Base-by-base conservation (phyloP, 1,284 basidiomycete genomes). In the Rhodotorula sp. region DNA sequence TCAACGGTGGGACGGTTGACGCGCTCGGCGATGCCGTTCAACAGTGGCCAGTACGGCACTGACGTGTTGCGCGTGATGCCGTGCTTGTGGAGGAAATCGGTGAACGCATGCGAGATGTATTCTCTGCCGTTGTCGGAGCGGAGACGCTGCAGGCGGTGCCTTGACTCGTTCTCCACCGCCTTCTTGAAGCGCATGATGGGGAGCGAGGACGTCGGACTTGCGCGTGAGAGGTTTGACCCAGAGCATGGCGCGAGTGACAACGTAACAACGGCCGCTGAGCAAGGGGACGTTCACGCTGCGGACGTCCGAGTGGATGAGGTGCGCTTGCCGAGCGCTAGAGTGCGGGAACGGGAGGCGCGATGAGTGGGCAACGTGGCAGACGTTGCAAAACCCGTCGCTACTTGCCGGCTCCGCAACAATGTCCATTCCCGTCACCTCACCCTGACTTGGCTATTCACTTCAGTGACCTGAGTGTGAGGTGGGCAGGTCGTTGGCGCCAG, bases 241-340 rank as follows among this genome's bases (percentile, higher is more conserved):
- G 58, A 74, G 70, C 32, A 77, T 77, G n/a, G 13, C 73, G 66
- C 7, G 77, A 76, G 78, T 79, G n/a, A 82, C 74, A 78, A 79
- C 81, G 72, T 83, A 83, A 9, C 71, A 73, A 58, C 77, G 79
- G 10, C 82, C 82, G 39, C 73, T 67, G 27, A 54, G 27, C 67
- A 36, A 79, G 78, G n/a, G 53, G 57, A 65, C 25, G 77, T 75
- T 22, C 82, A 64, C 46, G 78, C 82, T 54, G 81, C 81, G 78
- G 15, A 84, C 69, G 67, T 84, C 83, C 55, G 79, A 73, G 74
- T 83, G 83, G 34, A 83, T 76, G 19, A 82, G 61, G 65, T 1
- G 6, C 3, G 12, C 41, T 32, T 0, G 64, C 56, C 21, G 51
- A 25, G 22, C 61, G 41, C 0, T 61, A 51, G 66, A 62, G 15